Conservation (phyloP, 345 rosid genomes). For the Microcos paniculata region DNA sequence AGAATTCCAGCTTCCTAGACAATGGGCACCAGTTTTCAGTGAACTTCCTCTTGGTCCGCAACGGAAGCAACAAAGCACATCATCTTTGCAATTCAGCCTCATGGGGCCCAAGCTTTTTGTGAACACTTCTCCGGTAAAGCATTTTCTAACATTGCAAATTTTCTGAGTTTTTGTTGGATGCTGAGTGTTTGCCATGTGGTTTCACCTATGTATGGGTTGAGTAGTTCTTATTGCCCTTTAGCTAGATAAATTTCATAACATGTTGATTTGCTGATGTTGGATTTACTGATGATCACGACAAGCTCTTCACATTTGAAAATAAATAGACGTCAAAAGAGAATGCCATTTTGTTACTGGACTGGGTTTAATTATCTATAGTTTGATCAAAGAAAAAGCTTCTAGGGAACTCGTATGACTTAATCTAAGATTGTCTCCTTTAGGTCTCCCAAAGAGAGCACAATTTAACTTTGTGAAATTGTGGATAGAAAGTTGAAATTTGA, state of each 20-base stretch:
- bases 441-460: background rate
- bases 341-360: background rate
- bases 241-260: background rate
- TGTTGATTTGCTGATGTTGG: background rate
- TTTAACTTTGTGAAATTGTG: background rate
- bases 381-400: background rate
- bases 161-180: background rate
- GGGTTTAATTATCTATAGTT: background rate
- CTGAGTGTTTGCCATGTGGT: background rate
- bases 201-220: background rate
- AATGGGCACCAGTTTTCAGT: conserved; percentile 97
- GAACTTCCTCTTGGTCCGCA: conserved; percentile 98
- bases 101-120: conserved; percentile 92
- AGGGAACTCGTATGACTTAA: background rate
- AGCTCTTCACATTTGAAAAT: background rate
- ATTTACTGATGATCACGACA: background rate
- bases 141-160: background rate
- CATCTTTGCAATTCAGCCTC: conserved; percentile 84
- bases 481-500: background rate
- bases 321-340: background rate
- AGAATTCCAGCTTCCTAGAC: conserved; percentile 95
- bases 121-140: conserved; percentile 69
- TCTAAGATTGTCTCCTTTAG: background rate
- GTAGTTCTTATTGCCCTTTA: background rate
- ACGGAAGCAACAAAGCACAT: conserved; percentile 61